Percentiles rank a stretch among this genome's conserved stretches.
These are phyloP conservation scores for Ganoderma sinense DNA, from an alignment of 1,284 basidiomycete species.

Conservation along the genomic window DNA sequence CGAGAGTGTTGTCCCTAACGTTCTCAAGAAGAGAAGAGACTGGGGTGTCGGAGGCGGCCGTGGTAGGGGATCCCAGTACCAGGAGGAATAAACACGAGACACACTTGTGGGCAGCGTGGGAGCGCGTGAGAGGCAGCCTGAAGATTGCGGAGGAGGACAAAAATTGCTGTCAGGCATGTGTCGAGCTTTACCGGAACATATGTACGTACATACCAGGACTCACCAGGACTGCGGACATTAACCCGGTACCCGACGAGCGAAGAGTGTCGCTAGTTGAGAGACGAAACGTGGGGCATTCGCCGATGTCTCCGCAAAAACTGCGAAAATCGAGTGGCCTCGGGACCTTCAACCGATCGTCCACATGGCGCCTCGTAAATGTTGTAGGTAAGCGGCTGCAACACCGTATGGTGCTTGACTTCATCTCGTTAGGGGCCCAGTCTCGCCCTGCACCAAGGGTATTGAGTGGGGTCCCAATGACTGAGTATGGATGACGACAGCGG, in stretches of 20 bases:
- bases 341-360: not conserved
- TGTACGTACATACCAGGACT: not conserved
- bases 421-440: too few relatives aligned
- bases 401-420: too few relatives aligned
- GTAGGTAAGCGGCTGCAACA: not conserved
- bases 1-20: too few relatives aligned
- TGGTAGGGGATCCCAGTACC: not conserved
- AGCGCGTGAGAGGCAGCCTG: not conserved
- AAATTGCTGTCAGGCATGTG: not conserved
- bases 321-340: not conserved
- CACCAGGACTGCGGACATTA: not conserved
- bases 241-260: not conserved
- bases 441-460: too few relatives aligned
- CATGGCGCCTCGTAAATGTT: not conserved
- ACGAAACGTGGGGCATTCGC: not conserved
- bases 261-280: not conserved
- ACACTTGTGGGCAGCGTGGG: not conserved
- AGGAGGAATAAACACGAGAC: not conserved
- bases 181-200: not conserved
- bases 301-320: not conserved
- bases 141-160: not conserved
- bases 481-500: too few relatives aligned
- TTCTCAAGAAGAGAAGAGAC: too few relatives aligned
- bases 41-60: too few relatives aligned
- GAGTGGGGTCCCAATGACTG: too few relatives aligned